phyloP scores from a whole-genome alignment of 768 basidiomycete genomes.

The Macrolepiota albuminosa region DNA sequence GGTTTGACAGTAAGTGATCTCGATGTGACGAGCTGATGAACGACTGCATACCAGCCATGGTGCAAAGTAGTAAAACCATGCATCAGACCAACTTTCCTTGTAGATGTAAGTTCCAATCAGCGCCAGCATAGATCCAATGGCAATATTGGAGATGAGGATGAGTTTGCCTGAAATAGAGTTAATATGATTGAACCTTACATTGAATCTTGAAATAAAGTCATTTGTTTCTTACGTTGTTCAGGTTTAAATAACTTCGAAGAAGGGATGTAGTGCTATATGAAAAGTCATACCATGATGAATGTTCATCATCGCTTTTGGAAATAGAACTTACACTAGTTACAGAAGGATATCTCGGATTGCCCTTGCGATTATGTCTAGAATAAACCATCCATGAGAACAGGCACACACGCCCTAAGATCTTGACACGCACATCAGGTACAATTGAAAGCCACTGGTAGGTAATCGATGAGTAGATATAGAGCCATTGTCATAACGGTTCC shows the following conservation, averaged over 20 bases:
- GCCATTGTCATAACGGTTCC: not conserved
- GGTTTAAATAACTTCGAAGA: conserved; percentile 42
- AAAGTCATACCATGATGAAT: not conserved
- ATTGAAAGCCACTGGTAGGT: conserved; percentile 34
- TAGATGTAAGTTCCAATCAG: conserved; percentile 27
- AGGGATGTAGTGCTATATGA: conserved; percentile 35
- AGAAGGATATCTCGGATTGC: conserved; percentile 39
- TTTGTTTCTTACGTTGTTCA: conserved; percentile 32
- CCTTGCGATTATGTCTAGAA: conserved; percentile 38
- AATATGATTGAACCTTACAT: not conserved
- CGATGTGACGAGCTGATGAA: not conserved
- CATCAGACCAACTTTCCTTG: conserved; percentile 24
- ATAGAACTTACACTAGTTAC: conserved; percentile 34
- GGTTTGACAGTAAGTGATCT: not conserved
- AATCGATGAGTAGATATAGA: conserved; percentile 3
- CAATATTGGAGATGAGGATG: conserved; percentile 39
- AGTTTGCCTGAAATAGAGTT: conserved; percentile 20
- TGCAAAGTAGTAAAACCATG: conserved; percentile 38
- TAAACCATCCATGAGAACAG: conserved; percentile 7
- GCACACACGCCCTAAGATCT: not conserved
- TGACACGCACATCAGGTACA: conserved; percentile 36
- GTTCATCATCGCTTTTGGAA: conserved; percentile 3
- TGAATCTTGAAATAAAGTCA: not conserved
- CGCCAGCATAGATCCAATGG: conserved; percentile 33
- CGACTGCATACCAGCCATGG: conserved; percentile 42